These are phyloP conservation scores for Malus hybrid DNA, from an alignment of 331 rosid genomes.

Conservation along the genomic window DNA sequence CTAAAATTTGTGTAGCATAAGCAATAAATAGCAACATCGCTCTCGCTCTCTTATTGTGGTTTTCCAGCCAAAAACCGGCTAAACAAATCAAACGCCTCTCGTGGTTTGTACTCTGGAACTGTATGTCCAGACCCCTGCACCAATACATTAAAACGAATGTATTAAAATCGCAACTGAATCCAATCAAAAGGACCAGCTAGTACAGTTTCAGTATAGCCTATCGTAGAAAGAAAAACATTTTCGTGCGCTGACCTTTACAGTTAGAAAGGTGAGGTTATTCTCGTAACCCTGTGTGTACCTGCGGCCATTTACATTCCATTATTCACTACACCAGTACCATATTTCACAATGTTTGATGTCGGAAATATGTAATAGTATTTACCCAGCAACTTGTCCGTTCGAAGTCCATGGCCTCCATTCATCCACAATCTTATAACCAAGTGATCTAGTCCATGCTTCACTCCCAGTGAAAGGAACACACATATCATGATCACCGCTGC, in stretches of 20 bases:
- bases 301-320: background rate
- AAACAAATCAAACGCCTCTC: slow-evolving; percentile 51
- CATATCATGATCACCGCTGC: slow-evolving; percentile 85
- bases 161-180: background rate
- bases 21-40: background rate
- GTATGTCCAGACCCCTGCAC: slow-evolving; percentile 79
- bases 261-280: slow-evolving; percentile 48
- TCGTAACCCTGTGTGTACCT: slow-evolving; percentile 61
- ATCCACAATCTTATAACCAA: slow-evolving; percentile 51
- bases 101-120: slow-evolving; percentile 77
- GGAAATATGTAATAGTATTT: background rate
- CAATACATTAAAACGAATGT: slow-evolving; percentile 4
- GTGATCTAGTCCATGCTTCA: slow-evolving; percentile 65
- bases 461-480: slow-evolving; percentile 77
- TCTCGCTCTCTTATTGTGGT: slow-evolving; percentile 5
- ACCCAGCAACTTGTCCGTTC: slow-evolving; percentile 67
- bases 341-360: background rate
- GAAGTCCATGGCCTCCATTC: slow-evolving; percentile 76
- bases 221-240: background rate
- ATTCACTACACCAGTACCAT: background rate
- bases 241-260: slow-evolving; percentile 52
- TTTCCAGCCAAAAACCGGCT: slow-evolving; percentile 43
- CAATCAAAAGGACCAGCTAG: background rate
- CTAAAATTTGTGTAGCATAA: background rate
- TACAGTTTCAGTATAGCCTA: background rate